Base-by-base conservation (phyloP, 2,329 filamentous ascomycete genomes). In the Biscogniauxia marginata region DNA sequence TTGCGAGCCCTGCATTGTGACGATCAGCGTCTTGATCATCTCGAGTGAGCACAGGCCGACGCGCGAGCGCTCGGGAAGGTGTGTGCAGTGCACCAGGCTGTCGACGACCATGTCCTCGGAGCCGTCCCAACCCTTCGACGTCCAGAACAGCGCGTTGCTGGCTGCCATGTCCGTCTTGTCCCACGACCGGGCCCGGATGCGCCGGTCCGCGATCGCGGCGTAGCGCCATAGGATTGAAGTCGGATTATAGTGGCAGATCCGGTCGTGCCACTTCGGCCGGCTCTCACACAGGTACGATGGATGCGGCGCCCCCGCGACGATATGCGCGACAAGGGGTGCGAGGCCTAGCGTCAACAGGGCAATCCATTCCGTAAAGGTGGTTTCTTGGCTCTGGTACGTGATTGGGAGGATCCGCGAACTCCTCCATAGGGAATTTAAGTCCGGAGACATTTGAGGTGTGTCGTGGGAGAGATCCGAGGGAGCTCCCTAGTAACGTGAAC, bases 171-270 rank as follows among this genome's bases (percentile, higher is more conserved):
- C 65, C 6, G 49, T 23, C 1, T 46, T 39, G 30, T 51, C 65
- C 73, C 72, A 75, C 13, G 46, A 21, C 1, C 53, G 64, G 2
- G 69, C 62, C 7, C 71, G 63, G 8, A 72, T 58, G 9, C 72
- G 67, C 3, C 73, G 64, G 52, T 73, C 72, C 0, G 64, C 45
- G 47, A 74, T 73, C 18, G 67, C 67, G 7, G 67, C 67, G 54
- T 75, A 74, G 0, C 71, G 68, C 69, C 71, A 75, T 16, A 74
- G 30, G 9, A 75, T 74, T 0, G 72, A 70, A 3, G 70, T 74
- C 0, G 72, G 72, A 53, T 74, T 74, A 47, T 67, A 74, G 44
- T 63, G 63, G 13, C 61, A 60, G 1, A 74, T 34, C 3, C 53
- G 45, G 9, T 74, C 68, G 54, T 69, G 63, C 72, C 69, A 73